Conservation (phyloP, 2,329 filamentous ascomycete species). For the Phaeoacremonium minimum region DNA sequence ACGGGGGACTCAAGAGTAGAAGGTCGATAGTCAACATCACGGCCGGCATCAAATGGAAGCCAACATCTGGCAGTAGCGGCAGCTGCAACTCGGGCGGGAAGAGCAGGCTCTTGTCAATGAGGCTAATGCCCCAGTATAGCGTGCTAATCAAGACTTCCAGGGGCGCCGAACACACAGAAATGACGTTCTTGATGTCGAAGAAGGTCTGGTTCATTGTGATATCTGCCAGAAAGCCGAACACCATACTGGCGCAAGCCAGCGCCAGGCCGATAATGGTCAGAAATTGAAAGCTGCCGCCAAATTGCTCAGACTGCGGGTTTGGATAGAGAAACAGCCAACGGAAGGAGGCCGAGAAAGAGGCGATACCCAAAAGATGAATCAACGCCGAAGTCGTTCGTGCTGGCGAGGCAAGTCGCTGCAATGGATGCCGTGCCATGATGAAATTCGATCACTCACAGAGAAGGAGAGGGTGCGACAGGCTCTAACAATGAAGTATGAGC, state of each 20-base stretch:
- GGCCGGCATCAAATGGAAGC: constrained; percentile 61
- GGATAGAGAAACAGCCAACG: constrained; percentile 45
- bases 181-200: constrained; percentile 63
- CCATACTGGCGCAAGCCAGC: constrained; percentile 57
- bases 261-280: constrained; percentile 70
- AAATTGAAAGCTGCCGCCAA: constrained; percentile 67
- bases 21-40: constrained; percentile 62
- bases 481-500: too few species aligned
- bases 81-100: constrained; percentile 52
- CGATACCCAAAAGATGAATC: constrained; percentile 52
- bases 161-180: constrained; percentile 63
- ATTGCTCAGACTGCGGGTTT: constrained; percentile 49
- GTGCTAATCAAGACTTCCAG: constrained; percentile 67
- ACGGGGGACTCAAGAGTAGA: constrained; percentile 67
- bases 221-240: constrained; percentile 59
- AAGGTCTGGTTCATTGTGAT: constrained; percentile 52
- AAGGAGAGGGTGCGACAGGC: too few species aligned
- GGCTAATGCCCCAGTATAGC: constrained; percentile 67
- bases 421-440: constrained; percentile 42
- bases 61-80: constrained; percentile 52
- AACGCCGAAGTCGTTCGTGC: constrained; percentile 58
- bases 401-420: constrained; percentile 64
- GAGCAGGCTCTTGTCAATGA: constrained; percentile 49
- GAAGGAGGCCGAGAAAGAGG: constrained; percentile 50
- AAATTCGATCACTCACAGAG: too few species aligned